A percentile compares a stretch with the other conserved stretches of the same genome.
Evolutionary conservation across 768 basidiomycete genomes (phyloP).

Genomic region (Pholiota conissans): DNA sequence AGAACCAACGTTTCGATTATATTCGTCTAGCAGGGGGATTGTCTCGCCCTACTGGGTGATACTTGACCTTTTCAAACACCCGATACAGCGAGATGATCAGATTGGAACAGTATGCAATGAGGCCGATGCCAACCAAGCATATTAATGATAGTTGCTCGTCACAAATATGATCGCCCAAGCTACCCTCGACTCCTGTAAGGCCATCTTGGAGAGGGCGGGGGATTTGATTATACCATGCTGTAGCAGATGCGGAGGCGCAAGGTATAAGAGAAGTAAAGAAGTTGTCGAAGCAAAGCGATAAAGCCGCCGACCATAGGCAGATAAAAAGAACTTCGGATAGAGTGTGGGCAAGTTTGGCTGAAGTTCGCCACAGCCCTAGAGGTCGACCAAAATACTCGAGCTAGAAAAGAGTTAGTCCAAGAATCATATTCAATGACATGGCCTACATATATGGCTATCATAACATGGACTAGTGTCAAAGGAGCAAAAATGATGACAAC

Average conservation of each 20-base stretch:
- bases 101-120: conserved; percentile 81
- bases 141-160: conserved; percentile 77
- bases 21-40: conserved; percentile 14
- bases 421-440: neutral
- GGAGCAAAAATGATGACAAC: conserved; percentile 87
- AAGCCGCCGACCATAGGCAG: conserved; percentile 90
- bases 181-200: conserved; percentile 41
- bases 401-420: conserved; percentile 37
- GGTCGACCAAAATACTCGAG: conserved; percentile 93
- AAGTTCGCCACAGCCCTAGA: conserved; percentile 89
- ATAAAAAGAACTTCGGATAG: conserved; percentile 88
- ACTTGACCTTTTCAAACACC: conserved; percentile 90
- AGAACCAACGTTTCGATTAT: neutral
- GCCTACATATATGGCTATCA: conserved; percentile 81
- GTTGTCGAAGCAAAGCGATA: conserved; percentile 89
- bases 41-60: conserved; percentile 41
- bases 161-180: conserved; percentile 63
- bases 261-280: conserved; percentile 86
- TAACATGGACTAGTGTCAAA: conserved; percentile 80
- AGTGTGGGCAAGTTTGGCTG: conserved; percentile 83
- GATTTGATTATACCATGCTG: conserved; percentile 74
- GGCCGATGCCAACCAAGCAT: conserved; percentile 72
- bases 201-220: conserved; percentile 46
- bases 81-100: conserved; percentile 83
- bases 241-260: conserved; percentile 60